Conservation (phyloP, 2,329 filamentous ascomycete genomes). For the Sphaceloma murrayae region DNA sequence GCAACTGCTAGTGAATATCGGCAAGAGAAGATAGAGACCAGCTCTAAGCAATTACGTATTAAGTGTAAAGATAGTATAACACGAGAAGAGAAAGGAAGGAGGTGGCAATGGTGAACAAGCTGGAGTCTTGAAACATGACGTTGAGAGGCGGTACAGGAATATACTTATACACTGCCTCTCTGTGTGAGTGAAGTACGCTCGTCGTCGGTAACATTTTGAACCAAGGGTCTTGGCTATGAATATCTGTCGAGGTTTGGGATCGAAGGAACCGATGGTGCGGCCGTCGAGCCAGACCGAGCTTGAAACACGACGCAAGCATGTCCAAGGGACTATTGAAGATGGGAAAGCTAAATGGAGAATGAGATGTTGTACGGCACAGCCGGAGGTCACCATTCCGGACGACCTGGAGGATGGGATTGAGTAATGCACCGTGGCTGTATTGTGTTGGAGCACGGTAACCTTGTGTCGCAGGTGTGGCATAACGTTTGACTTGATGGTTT, state of each 20-base stretch:
- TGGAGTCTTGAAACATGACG: slow-evolving; percentile 12
- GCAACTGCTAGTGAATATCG: background rate
- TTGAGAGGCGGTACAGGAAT: slow-evolving; percentile 11
- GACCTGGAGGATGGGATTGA: slow-evolving; percentile 7
- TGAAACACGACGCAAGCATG: slow-evolving; percentile 4
- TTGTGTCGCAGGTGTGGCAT: slow-evolving; percentile 11
- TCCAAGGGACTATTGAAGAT: background rate
- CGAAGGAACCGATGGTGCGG: background rate
- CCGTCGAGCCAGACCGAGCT: slow-evolving; percentile 3
- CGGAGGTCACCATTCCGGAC: slow-evolving; percentile 3
- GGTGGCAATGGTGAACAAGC: slow-evolving; percentile 15
- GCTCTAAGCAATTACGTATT: slow-evolving; percentile 11
- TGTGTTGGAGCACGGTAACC: slow-evolving; percentile 4
- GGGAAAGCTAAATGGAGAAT: background rate
- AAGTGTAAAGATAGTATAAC: slow-evolving; percentile 1
- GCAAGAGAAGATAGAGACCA: slow-evolving; percentile 10
- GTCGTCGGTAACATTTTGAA: too few relatives aligned
- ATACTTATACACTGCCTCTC: slow-evolving; percentile 12
- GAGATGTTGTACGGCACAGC: slow-evolving; percentile 8
- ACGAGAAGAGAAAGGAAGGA: slow-evolving; percentile 11
- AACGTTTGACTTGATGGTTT: slow-evolving; percentile 10
- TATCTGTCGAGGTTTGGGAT: slow-evolving; percentile 8
- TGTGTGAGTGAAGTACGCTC: background rate
- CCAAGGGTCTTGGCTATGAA: slow-evolving; percentile 9
- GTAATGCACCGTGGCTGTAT: background rate